These are phyloP conservation scores for Albifimbria verrucaria DNA, from an alignment of 2,329 filamentous ascomycete species.

Conservation along the genomic window DNA sequence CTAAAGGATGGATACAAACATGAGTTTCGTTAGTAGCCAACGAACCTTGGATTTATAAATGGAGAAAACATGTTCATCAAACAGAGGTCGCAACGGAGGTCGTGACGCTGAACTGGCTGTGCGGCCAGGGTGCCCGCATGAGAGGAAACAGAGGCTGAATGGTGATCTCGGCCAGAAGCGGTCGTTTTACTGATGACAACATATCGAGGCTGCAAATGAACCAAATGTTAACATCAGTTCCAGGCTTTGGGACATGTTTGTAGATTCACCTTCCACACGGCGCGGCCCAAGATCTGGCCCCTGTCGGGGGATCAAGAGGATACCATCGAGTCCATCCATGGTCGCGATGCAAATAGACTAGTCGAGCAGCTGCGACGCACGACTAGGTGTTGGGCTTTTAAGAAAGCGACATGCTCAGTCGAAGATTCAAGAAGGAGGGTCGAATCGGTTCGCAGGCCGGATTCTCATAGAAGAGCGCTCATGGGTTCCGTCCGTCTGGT, in stretches of 20 bases:
- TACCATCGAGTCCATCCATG: slow-evolving; percentile 42
- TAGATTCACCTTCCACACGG: slow-evolving; percentile 48
- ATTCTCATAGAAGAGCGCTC: too few species aligned
- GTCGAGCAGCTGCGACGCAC: slow-evolving; percentile 1
- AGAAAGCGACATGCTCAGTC: neutral
- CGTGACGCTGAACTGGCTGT: slow-evolving; percentile 35
- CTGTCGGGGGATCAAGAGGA: slow-evolving; percentile 49
- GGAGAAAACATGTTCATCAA: slow-evolving; percentile 46
- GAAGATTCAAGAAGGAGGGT: slow-evolving; percentile 1
- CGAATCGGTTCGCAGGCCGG: neutral
- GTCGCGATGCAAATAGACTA: slow-evolving; percentile 6
- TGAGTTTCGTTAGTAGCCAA: too few species aligned
- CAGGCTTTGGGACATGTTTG: neutral
- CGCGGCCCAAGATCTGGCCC: slow-evolving; percentile 46
- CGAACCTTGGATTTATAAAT: slow-evolving; percentile 56
- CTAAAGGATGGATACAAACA: slow-evolving; percentile 2
- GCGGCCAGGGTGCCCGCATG: slow-evolving; percentile 36
- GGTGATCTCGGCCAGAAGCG: slow-evolving; percentile 29
- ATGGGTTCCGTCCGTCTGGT: too few species aligned
- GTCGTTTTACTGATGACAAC: slow-evolving; percentile 48
- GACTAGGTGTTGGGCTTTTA: neutral
- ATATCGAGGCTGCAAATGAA: slow-evolving; percentile 53
- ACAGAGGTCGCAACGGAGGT: slow-evolving; percentile 25
- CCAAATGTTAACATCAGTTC: slow-evolving; percentile 10
- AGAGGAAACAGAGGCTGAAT: slow-evolving; percentile 33